These are phyloP conservation scores for Candida ponderosae DNA, from an alignment of 805 yeast genomes.

Conservation along the genomic window DNA sequence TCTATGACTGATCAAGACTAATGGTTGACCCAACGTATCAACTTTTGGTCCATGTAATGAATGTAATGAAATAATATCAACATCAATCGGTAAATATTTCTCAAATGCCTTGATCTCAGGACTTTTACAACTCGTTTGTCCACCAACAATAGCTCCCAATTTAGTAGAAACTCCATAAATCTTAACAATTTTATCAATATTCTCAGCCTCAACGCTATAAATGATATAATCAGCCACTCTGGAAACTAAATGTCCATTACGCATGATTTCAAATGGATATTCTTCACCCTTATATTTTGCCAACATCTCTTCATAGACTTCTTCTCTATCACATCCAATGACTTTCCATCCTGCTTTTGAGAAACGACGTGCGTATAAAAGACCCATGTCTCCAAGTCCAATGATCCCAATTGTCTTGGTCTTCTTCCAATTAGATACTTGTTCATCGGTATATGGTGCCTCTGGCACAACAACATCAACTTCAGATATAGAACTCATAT, in stretches of 20 bases:
- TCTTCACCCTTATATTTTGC: slow-evolving; percentile 31
- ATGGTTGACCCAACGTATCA: slow-evolving; percentile 83
- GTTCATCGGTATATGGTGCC: slow-evolving; percentile 4
- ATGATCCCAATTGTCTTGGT: slow-evolving; percentile 75
- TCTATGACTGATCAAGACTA: slow-evolving; percentile 76
- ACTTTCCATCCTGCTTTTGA: slow-evolving; percentile 83
- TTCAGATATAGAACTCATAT: not conserved
- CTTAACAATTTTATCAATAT: slow-evolving; percentile 62
- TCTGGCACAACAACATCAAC: not conserved
- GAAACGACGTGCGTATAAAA: slow-evolving; percentile 72
- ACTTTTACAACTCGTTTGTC: slow-evolving; percentile 92
- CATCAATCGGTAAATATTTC: slow-evolving; percentile 63
- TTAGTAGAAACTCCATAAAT: slow-evolving; percentile 84
- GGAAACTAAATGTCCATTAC: slow-evolving; percentile 79
- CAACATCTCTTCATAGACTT: slow-evolving; percentile 38
- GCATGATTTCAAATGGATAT: slow-evolving; percentile 54
- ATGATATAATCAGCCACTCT: slow-evolving; percentile 75
- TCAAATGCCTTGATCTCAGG: slow-evolving; percentile 90
- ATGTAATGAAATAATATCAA: slow-evolving; percentile 79
- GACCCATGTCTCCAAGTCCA: slow-evolving; percentile 97
- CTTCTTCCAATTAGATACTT: slow-evolving; percentile 26
- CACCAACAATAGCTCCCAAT: slow-evolving; percentile 89
- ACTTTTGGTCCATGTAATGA: slow-evolving; percentile 94
- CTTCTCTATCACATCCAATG: slow-evolving; percentile 81
- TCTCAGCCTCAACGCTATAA: slow-evolving; percentile 91